Evolutionary conservation across 2,329 filamentous ascomycete species (phyloP), one percentile per base, ranked within the genome.

Genomic region (Penicillium griseofulvum): DNA sequence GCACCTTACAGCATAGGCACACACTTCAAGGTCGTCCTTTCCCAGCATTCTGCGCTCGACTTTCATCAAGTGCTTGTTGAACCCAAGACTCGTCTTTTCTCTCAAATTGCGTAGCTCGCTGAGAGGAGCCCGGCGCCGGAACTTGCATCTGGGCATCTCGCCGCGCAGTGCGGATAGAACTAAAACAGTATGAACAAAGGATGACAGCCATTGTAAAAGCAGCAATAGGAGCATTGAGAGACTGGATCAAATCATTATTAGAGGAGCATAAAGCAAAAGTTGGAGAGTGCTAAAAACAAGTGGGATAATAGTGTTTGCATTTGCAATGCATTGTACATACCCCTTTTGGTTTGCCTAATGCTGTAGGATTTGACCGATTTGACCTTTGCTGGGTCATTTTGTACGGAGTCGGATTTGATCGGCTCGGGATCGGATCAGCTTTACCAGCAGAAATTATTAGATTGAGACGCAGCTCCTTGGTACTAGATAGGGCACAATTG

Each of bases 91-190:
- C 49, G 41, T 67, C 62, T 24, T 61, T 66, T 26, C 45, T 49
- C 22, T 61, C 58, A 69, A 78, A 77, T 38, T 56, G 38, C 17
- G 79, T 59, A 77, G 81, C 72, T 76, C 80, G 83, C 28, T 56
- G 55, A 44, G 57, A n/a, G 29, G 51, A 55, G 17, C 38, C 49
- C n/a, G 80, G 45, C 9, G 19, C 41, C 39, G 43, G 41, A n/a
- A 51, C 16, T 34, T 84, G 75, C 50, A 84, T 81, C 58, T 84
- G 79, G 0, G 86, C 86, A 60, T 88, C 87, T 44, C 81, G 77
- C 63, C 87, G 87, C 3, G 87, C 87, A 24, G 85, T 82, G 57
- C 81, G 78, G 58, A 89, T 89, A 24, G 83, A 86, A 9, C 81
- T 86, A 48, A 86, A 76, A 28, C 85, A 78, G 71, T 89, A 89